A percentile compares a stretch with the other conserved stretches of the same genome.
phyloP scores from a whole-genome alignment of 129 eudicot genomes.

The Tagetes patula region DNA sequence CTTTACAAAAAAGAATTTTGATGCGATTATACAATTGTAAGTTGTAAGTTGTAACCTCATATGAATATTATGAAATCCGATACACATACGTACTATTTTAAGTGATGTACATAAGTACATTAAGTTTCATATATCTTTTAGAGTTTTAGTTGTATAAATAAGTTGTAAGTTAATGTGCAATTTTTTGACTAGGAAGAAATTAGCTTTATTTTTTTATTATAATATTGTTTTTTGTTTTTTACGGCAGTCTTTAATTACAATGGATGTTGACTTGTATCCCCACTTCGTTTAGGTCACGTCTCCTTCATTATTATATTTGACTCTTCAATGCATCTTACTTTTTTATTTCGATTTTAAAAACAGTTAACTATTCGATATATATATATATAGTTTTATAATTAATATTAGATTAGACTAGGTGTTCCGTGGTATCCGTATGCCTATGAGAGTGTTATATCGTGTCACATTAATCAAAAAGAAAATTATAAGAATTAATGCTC shows the following conservation, averaged over 20 bases:
- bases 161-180: neutral
- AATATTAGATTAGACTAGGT: too few relatives aligned
- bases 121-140: neutral
- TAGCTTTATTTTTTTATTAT: neutral
- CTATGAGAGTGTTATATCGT: too few relatives aligned
- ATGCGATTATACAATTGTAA: neutral
- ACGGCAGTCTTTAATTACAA: constrained; percentile 36
- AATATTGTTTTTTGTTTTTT: neutral
- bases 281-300: constrained; percentile 44
- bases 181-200: neutral
- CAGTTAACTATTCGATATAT: too few relatives aligned
- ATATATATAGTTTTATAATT: too few relatives aligned
- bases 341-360: neutral
- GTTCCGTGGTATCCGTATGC: too few relatives aligned
- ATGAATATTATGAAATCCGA: neutral
- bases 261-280: constrained; percentile 42
- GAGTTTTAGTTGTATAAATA: neutral
- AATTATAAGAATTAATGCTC: too few relatives aligned
- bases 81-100: neutral
- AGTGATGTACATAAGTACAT: neutral
- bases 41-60: neutral
- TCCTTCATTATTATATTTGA: constrained; percentile 35
- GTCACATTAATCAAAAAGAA: too few relatives aligned
- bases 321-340: constrained; percentile 20
- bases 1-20: too few relatives aligned